Base-by-base conservation (phyloP, 352 stramenopile species). In the Globisporangium uncinulatum region DNA sequence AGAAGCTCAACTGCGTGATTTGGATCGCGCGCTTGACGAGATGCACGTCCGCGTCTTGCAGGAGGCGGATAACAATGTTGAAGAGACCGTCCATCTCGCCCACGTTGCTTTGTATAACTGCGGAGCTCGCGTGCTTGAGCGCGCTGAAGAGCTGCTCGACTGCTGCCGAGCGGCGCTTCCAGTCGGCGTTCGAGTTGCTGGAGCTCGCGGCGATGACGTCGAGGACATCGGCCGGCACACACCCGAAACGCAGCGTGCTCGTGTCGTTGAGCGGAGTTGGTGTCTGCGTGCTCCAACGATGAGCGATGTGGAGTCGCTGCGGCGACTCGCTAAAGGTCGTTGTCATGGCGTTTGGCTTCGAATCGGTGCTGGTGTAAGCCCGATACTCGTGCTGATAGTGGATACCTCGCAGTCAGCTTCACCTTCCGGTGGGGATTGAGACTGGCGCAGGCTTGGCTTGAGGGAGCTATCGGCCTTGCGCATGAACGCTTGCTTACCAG, bases 101-200 rank as follows among this genome's bases (percentile, higher is more conserved):
- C 34, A 70, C 55, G 17, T 43, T 50, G 29, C 51, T 29, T 7
- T 59, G 51, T 15, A 78, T 24, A 37, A 48, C 52, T 19, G 10
- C 37, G 32, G 55, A 29, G 21, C 72, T 61, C 3, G 75, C 67
- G 11, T 78, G 43, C 51, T 82, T 82, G 31, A 63, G 67, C 0
- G 65, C 47, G 2, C 61, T 57, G 29, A 75, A 85, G 1, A 92
- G 58, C 46, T 83, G 70, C 54, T 89, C 77, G 9, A 87, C 77
- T 4, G 79, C 79, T 15, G 61, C 61, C 4, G 79, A 69, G 3
- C 81, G 67, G 31, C 75, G 80, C 62, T 89, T 92, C 81, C 81
- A 91, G 43, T 88, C 77, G 8, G 76, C 67, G 42, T 92, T 89
- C 15, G 76, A 86, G 48, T 84, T 87, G 36, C 71, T 79, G 4